phyloP scores from a whole-genome alignment of 140 eudicot species.

The Stevia rebaudiana region DNA sequence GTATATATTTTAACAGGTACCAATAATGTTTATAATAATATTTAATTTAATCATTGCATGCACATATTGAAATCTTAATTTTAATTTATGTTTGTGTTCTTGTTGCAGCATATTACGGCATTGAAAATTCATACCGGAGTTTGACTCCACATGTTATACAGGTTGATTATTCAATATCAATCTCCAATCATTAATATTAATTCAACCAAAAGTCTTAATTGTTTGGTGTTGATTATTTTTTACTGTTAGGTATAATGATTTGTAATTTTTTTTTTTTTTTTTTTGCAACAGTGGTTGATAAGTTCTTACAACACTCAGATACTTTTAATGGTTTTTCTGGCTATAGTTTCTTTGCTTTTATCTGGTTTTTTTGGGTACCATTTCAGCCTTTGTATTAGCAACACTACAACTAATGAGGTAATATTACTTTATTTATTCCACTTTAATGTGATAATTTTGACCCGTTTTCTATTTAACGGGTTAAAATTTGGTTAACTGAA shows the following conservation, averaged over 20 bases:
- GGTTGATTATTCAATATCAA: slow-evolving; percentile 37
- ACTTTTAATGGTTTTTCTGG: slow-evolving; percentile 79
- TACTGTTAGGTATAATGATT: not conserved
- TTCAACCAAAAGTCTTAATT: not conserved
- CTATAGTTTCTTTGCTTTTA: slow-evolving; percentile 68
- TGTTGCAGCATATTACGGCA: slow-evolving; percentile 76
- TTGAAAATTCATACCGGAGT: slow-evolving; percentile 60
- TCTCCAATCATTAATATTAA: too few species aligned
- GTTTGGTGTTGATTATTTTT: not conserved
- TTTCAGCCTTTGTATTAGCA: slow-evolving; percentile 71
- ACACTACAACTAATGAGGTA: slow-evolving; percentile 97
- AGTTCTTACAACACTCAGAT: slow-evolving; percentile 80
- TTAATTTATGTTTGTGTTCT: slow-evolving; percentile 8
- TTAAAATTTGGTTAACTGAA: not conserved
- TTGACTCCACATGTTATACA: slow-evolving; percentile 87
- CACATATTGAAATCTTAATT: not conserved
- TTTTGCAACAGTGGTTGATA: slow-evolving; percentile 77
- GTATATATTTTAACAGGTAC: slow-evolving; percentile 72
- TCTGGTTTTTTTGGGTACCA: slow-evolving; percentile 87
- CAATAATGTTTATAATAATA: slow-evolving; percentile 5
- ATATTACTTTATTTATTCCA: not conserved
- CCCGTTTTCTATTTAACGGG: not conserved
- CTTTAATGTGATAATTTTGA: not conserved
- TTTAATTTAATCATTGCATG: not conserved
- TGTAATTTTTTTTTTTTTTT: slow-evolving; percentile 1